These are phyloP conservation scores for Psophocarpus tetragonolobus DNA, from an alignment of 306 rosid genomes.

Conservation along the genomic window DNA sequence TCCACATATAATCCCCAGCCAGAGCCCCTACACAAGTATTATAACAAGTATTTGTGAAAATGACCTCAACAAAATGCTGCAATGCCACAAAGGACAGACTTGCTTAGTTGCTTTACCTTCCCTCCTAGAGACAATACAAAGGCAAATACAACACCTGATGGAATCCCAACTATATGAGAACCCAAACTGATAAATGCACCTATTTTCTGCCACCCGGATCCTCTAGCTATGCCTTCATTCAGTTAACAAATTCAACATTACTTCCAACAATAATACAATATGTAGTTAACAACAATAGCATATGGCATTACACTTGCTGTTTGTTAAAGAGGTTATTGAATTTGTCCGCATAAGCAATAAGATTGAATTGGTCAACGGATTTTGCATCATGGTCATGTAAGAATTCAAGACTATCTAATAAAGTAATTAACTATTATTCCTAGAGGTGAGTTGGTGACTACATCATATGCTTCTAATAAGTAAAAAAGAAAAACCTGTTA, in stretches of 20 bases:
- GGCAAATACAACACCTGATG: slow-evolving; percentile 55
- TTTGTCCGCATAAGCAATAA: no score
- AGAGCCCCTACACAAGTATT: slow-evolving; percentile 53
- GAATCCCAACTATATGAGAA: slow-evolving; percentile 63
- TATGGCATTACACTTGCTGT: no score
- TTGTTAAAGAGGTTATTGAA: no score
- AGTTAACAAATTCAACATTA: neutral
- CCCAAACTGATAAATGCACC: slow-evolving; percentile 74
- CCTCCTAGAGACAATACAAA: slow-evolving; percentile 64
- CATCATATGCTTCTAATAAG: no score
- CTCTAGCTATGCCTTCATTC: slow-evolving; percentile 68
- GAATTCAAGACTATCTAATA: no score
- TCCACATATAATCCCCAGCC: slow-evolving; percentile 72
- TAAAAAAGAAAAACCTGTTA: slow-evolving; percentile 57
- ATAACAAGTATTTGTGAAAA: neutral
- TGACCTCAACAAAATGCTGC: neutral
- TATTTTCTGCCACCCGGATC: slow-evolving; percentile 87
- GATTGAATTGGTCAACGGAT: no score
- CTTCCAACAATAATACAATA: no score
- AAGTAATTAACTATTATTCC: no score
- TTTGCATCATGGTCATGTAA: no score
- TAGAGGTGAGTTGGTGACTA: no score
- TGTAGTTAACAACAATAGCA: no score
- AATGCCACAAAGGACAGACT: neutral
- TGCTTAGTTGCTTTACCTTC: slow-evolving; percentile 42